A percentile compares a stretch with the other conserved stretches of the same genome.
Conservation (phyloP, 331 rosid genomes). For the Acacia concinna region DNA sequence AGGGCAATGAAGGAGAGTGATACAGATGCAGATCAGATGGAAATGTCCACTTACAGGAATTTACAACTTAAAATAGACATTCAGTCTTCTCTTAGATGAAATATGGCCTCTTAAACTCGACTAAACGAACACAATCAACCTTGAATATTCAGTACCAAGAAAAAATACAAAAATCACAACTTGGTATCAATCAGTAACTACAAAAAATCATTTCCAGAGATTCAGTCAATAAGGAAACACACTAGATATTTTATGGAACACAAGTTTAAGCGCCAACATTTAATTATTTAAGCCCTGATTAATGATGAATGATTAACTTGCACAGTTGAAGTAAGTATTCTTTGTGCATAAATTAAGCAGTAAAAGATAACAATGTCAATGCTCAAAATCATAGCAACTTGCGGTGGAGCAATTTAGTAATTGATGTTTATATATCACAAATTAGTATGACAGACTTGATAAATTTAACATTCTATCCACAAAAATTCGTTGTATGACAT, state of each 20-base stretch:
- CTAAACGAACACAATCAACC: neutral
- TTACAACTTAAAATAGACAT: slow-evolving; percentile 7
- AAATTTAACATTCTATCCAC: slow-evolving; percentile 20
- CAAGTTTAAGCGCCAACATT: neutral
- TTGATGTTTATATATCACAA: neutral
- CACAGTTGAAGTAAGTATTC: neutral
- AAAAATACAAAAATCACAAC: neutral
- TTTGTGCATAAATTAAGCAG: neutral
- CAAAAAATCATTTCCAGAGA: neutral
- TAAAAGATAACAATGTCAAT: neutral
- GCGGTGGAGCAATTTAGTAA: neutral
- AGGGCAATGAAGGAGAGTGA: neutral
- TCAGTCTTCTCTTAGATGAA: neutral
- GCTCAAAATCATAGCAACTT: neutral
- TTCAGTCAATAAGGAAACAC: neutral
- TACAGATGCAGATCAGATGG: neutral
- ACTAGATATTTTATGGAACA: neutral
- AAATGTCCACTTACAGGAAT: neutral
- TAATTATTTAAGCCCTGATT: slow-evolving; percentile 15
- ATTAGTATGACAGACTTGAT: neutral
- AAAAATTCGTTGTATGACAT: slow-evolving; percentile 31
- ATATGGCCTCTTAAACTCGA: neutral
- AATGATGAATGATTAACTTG: slow-evolving; percentile 14
- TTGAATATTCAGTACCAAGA: neutral
- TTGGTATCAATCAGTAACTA: neutral